phyloP scores from a whole-genome alignment of 2,329 filamentous ascomycete genomes.

The Xylariaceae sp. region DNA sequence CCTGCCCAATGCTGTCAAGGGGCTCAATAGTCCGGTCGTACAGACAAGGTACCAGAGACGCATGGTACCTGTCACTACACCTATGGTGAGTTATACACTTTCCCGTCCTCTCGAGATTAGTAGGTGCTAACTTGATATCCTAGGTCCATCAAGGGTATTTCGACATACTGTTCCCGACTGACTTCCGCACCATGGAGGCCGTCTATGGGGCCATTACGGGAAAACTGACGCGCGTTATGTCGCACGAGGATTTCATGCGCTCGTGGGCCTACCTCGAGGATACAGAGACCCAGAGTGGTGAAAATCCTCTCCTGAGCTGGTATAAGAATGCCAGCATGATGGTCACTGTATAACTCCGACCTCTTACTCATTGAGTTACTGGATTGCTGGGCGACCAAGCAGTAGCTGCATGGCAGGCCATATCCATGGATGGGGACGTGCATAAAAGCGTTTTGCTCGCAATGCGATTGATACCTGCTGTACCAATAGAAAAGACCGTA shows the following conservation, averaged over 20 bases:
- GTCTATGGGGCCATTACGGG: constrained; percentile 92
- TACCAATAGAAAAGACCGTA: no score
- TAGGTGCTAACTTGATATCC: constrained; percentile 1
- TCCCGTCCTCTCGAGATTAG: no score
- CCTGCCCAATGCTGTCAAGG: constrained; percentile 75
- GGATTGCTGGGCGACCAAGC: no score
- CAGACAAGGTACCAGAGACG: constrained; percentile 86
- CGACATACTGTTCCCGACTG: constrained; percentile 96
- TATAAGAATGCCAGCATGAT: constrained; percentile 94
- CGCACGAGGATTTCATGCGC: constrained; percentile 85
- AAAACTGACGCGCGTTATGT: constrained; percentile 77
- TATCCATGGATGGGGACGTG: no score
- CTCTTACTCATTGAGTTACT: no score
- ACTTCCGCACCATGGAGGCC: constrained; percentile 85
- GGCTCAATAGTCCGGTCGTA: constrained; percentile 89
- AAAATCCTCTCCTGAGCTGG: constrained; percentile 88
- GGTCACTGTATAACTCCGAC: constrained; percentile 37
- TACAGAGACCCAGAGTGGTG: constrained; percentile 80
- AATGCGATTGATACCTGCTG: no score
- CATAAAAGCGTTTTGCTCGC: no score
- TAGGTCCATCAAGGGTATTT: constrained; percentile 99
- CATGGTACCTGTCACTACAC: constrained; percentile 85
- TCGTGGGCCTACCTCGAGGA: constrained; percentile 88
- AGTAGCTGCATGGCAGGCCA: no score
- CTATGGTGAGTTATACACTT: constrained; percentile 63